phyloP scores from a whole-genome alignment of 176 grass and related monocot species.

The Ampelocalamus luodianensis region DNA sequence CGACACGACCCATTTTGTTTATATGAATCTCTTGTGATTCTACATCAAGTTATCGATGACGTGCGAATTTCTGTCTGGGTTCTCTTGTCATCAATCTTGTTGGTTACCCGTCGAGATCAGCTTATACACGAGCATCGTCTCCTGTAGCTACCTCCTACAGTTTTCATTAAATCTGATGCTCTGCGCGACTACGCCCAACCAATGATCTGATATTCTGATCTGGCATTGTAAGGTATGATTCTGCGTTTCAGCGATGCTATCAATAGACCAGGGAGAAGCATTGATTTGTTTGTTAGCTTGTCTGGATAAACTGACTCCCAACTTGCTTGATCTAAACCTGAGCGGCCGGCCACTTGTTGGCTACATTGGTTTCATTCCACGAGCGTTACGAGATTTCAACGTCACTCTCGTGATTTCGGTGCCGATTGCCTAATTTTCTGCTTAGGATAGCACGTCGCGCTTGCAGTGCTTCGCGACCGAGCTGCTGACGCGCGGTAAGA shows the following conservation, averaged over 20 bases:
- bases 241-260: no score
- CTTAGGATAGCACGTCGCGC: not conserved
- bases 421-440: not conserved
- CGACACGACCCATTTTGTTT: not conserved
- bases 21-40: not conserved
- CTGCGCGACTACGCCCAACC: not conserved
- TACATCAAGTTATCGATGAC: constrained; percentile 5
- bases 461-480: not conserved
- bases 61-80: not conserved
- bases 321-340: not conserved
- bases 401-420: not conserved
- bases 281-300: not conserved
- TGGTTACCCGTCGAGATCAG: constrained; percentile 7
- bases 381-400: not conserved
- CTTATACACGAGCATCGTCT: not conserved
- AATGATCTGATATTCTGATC: not conserved
- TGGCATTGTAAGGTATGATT: not conserved
- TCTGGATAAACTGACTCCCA: not conserved
- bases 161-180: not conserved
- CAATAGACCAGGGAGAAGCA: not conserved
- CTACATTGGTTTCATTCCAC: constrained; percentile 18
- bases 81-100: not conserved
- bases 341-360: not conserved
- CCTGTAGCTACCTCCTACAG: not conserved
- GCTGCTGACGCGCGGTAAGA: constrained; percentile 34